Evolutionary conservation across 73 alveolate species (phyloP).

Genomic region (Loxodes magnus): DNA sequence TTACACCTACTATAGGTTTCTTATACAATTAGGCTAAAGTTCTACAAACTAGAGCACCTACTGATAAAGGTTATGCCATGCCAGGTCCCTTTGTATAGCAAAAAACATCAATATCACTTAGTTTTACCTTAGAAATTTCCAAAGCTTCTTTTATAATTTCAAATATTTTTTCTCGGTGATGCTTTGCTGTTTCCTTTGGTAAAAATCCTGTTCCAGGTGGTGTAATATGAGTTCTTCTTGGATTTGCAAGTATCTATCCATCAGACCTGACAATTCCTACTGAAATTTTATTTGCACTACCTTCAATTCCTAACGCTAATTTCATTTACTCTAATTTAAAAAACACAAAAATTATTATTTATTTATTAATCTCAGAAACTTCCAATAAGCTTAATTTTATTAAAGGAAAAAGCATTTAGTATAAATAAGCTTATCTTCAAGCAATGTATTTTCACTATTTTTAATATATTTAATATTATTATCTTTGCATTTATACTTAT

Average conservation of each 20-base stretch:
- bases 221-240: slow-evolving; percentile 83
- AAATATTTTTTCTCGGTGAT: slow-evolving; percentile 79
- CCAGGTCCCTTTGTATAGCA: slow-evolving; percentile 99
- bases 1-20: slow-evolving; percentile 93
- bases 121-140: slow-evolving; percentile 58
- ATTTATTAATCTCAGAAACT: slow-evolving; percentile 1
- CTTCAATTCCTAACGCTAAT: slow-evolving; percentile 82
- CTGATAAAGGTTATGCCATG: slow-evolving; percentile 94
- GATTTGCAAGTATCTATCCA: slow-evolving; percentile 92
- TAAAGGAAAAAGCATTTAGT: too few species aligned
- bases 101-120: slow-evolving; percentile 76
- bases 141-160: slow-evolving; percentile 78
- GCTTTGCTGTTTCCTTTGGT: slow-evolving; percentile 96
- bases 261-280: slow-evolving; percentile 71
- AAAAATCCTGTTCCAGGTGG: slow-evolving; percentile 99
- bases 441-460: too few species aligned
- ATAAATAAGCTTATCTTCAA: too few species aligned
- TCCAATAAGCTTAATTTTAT: too few species aligned
- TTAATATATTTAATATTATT: too few species aligned
- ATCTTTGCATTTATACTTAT: too few species aligned
- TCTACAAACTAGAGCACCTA: slow-evolving; percentile 94
- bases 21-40: slow-evolving; percentile 83
- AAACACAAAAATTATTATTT: not conserved
- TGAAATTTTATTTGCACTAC: slow-evolving; percentile 84
- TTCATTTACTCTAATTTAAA: not conserved